Evolutionary conservation across 768 basidiomycete genomes (phyloP).

Genomic region (Russula lepida): DNA sequence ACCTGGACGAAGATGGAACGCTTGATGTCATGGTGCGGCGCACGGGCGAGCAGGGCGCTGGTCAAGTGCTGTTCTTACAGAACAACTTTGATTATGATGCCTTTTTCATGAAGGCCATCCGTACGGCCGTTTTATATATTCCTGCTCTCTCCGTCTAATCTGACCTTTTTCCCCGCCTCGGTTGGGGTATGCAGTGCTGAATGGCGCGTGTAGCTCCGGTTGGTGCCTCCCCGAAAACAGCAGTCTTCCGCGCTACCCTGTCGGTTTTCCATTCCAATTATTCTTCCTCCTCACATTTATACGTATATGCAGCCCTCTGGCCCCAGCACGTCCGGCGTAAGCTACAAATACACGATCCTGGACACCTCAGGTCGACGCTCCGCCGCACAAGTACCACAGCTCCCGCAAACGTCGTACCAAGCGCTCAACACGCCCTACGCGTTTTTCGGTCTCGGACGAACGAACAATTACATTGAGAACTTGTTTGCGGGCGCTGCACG

Average conservation of each 20-base stretch:
- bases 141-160: neutral
- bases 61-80: conserved; percentile 73
- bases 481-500: conserved; percentile 91
- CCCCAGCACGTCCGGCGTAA: conserved; percentile 88
- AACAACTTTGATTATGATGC: conserved; percentile 99
- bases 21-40: conserved; percentile 91
- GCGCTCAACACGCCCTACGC: conserved; percentile 86
- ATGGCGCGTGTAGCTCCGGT: conserved; percentile 84
- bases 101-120: conserved; percentile 95
- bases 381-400: conserved; percentile 90
- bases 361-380: conserved; percentile 83
- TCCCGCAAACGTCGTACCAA: conserved; percentile 90
- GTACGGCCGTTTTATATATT: conserved; percentile 35
- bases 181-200: conserved; percentile 50
- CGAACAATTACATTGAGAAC: conserved; percentile 99
- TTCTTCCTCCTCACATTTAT: neutral
- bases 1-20: conserved; percentile 94
- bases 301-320: conserved; percentile 65
- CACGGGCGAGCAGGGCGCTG: conserved; percentile 54
- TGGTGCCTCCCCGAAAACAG: conserved; percentile 60
- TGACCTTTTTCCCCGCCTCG: conserved; percentile 5
- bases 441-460: conserved; percentile 93
- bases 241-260: conserved; percentile 56
- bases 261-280: conserved; percentile 30
- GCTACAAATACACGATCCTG: conserved; percentile 94